Evolutionary conservation across 2,329 filamentous ascomycete genomes (phyloP), one percentile per base, ranked within the genome.

Genomic region (Fusarium kyushuense): DNA sequence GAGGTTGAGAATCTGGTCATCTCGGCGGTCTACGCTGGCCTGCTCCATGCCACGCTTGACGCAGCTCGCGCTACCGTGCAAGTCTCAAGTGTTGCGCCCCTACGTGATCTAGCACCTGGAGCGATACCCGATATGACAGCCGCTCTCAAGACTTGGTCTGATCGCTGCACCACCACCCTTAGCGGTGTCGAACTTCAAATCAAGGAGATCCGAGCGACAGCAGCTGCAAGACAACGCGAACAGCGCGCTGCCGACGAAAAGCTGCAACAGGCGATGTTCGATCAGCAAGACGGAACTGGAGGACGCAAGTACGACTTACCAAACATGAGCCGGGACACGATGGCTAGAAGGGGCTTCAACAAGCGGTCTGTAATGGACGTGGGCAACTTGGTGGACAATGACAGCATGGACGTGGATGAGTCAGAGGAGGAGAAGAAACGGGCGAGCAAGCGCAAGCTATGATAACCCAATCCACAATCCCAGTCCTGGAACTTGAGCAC

Each of bases 1-100:
- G 88, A 92, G 43, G 88, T 99, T 55, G 96, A 99, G 83, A 88
- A 91, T 69, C 87, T 97, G 63, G 89, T 98, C 71, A 96, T 95
- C 71, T 89, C 89, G 36, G 92, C 94, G 72, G 91, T 97, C 76
- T 98, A 97, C 82, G 89, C 91, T 8, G 92, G 91, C 40, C 87
- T 99, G 3, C 81, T 99, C 48, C 86, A 87, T 38, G 95, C 91
- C 9, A 94, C 92, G 40, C 90, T 99, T 57, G 92, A 97, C 76
- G 93, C 94, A 6, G 87, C 88, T 59, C 86, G 90, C 56, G 88
- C 90, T 33, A 85, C 87, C 63, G 91, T 98, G 23, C 87, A 90
- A 75, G 89, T 98, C 54, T 90, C 90, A 51, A 90, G 92, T 63
- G 89, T 97, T 32, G 89, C 94, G 0, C 92, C 96, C 0, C 87